Evolutionary conservation across 1,139 yeast genomes (phyloP).

Genomic region (Hansenula sp.): DNA sequence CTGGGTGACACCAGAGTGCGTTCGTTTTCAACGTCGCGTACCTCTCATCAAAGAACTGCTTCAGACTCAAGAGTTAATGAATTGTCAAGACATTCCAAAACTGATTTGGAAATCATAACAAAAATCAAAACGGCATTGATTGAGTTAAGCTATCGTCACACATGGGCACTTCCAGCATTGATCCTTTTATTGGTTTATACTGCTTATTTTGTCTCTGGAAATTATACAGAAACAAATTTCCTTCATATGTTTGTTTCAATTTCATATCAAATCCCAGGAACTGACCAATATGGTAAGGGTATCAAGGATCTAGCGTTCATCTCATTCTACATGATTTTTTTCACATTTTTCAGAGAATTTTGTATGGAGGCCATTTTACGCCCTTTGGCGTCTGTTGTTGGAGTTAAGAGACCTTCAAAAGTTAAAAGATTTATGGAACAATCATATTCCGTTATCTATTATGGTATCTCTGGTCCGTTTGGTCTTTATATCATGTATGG

Average conservation of each 20-base stretch:
- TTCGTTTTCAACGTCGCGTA: constrained; percentile 32
- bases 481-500: constrained; percentile 87
- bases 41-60: constrained; percentile 29
- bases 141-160: constrained; percentile 64
- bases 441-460: constrained; percentile 78
- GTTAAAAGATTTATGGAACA: constrained; percentile 88
- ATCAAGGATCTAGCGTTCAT: constrained; percentile 78
- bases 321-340: constrained; percentile 74
- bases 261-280: constrained; percentile 54
- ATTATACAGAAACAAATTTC: constrained; percentile 53
- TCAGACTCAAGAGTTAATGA: constrained; percentile 24
- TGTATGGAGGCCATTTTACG: constrained; percentile 75
- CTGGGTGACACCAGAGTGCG: constrained; percentile 57
- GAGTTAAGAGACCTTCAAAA: constrained; percentile 56
- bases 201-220: constrained; percentile 46
- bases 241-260: constrained; percentile 63
- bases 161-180: constrained; percentile 75
- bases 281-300: constrained; percentile 74
- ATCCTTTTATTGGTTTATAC: constrained; percentile 35
- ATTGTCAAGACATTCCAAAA: constrained; percentile 27
- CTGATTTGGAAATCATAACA: constrained; percentile 31
- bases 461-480: constrained; percentile 75
- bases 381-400: constrained; percentile 60
- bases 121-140: constrained; percentile 54
- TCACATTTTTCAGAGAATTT: constrained; percentile 89